Base-by-base conservation (phyloP, 1,284 basidiomycete genomes). In the Ganoderma resinaceum region DNA sequence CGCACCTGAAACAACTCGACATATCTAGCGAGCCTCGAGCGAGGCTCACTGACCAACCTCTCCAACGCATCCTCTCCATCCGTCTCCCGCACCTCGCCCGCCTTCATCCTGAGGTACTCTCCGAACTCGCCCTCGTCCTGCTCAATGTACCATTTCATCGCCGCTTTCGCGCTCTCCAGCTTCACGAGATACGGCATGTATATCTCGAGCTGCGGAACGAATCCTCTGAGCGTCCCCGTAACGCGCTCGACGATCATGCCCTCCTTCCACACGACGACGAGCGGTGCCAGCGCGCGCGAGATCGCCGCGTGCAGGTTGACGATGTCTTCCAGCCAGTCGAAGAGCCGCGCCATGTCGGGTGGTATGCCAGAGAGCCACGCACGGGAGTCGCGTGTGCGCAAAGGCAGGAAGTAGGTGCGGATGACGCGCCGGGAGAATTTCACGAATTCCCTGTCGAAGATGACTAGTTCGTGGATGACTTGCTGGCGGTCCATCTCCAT, bases 301-400 rank as follows among this genome's bases (percentile, higher is more conserved):
- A 96, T 82, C 68, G 90, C 86, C 2, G 83, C 80, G 72, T 97
- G 95, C 0, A 95, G 81, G 67, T 91, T 89, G 16, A 91, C 83
- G 69, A 97, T 94, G 72, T 94, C 92, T 74, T 96, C 94, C 60
- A 96, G 82, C 88, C 92, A 93, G 77, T 95, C 94, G 70, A 97
- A 90, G 35, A 96, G 83, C 20, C 89, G 86, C 5, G 89, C 85
- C 9, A 95, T 83, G 38, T 88, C 85, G 0, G 81, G 71, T 0
- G 95, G 94, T 23, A 97, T 85, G 20, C 95, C 95, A 3, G 87
- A 81, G 49, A 97, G 90, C 94, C 95, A 97, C 2, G 83, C 75
- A 69, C 84, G 85, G 53, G 85, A 88, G 64, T 92, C 87, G 72
- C 89, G 85, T 2, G 88, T 83, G 11, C 93, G 89, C 5, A 97